These are phyloP conservation scores for Schizophyllum amplum DNA, from an alignment of 1,284 basidiomycete genomes.

Conservation along the genomic window DNA sequence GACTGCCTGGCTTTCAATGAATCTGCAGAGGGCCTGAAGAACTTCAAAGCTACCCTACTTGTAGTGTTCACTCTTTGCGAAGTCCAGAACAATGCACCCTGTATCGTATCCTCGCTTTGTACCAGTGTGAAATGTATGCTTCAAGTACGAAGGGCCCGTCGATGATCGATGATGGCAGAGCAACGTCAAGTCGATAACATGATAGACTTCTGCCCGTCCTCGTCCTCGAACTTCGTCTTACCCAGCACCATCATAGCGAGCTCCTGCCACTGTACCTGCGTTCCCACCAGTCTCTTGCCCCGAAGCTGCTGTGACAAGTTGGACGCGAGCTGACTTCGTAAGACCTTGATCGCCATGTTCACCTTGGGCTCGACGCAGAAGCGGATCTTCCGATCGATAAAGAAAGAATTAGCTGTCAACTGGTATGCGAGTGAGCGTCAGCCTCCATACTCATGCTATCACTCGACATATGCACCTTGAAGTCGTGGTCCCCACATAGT, in stretches of 20 bases:
- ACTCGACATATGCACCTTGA: conserved; percentile 51
- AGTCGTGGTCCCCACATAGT: conserved; percentile 88
- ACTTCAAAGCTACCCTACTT: too few species aligned
- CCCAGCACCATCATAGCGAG: conserved; percentile 57
- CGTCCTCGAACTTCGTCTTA: conserved; percentile 29
- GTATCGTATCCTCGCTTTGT: too few species aligned
- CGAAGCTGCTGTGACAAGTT: conserved; percentile 64
- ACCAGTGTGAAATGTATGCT: too few species aligned
- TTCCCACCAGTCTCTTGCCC: conserved; percentile 49
- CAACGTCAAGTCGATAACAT: conserved; percentile 4
- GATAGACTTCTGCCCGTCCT: conserved; percentile 5
- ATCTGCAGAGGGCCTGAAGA: too few species aligned
- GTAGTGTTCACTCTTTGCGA: too few species aligned
- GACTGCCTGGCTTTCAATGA: too few species aligned
- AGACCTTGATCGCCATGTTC: conserved; percentile 72
- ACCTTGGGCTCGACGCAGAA: conserved; percentile 68
- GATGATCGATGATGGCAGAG: too few species aligned
- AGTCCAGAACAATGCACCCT: too few species aligned
- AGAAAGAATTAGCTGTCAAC: conserved; percentile 66
- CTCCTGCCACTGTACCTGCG: conserved; percentile 65
- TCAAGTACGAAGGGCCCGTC: too few species aligned
- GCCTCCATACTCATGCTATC: not conserved
- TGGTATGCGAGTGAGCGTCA: conserved; percentile 22
- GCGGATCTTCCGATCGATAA: conserved; percentile 82
- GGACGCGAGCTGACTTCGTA: conserved; percentile 61